Conservation (phyloP, 257 asterid species). For the Solanum chilense region DNA sequence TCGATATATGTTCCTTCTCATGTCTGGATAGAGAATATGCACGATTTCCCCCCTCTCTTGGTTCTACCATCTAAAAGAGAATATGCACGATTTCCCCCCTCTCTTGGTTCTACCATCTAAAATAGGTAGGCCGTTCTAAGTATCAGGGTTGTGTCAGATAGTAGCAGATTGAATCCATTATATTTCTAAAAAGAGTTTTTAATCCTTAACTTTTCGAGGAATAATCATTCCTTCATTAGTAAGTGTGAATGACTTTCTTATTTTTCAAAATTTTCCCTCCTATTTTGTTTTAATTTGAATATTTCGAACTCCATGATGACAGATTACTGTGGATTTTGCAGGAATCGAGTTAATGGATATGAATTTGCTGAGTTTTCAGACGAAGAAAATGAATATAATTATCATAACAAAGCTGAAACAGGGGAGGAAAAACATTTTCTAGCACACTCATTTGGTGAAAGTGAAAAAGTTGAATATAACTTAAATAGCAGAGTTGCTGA, state of each 20-base stretch:
- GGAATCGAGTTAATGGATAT: slow-evolving; percentile 40
- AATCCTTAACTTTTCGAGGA: neutral
- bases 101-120: too few species aligned
- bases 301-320: neutral
- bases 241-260: neutral
- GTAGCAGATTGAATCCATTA: too few species aligned
- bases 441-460: neutral
- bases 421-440: slow-evolving; percentile 7
- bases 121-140: neutral
- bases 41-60: too few species aligned
- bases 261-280: neutral
- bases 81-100: neutral
- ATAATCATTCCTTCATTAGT: neutral
- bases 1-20: neutral
- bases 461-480: neutral
- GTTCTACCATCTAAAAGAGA: too few species aligned
- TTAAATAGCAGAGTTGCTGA: neutral
- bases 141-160: too few species aligned
- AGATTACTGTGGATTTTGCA: slow-evolving; percentile 1
- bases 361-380: slow-evolving; percentile 41
- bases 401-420: neutral
- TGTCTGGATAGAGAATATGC: neutral
- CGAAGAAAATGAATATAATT: slow-evolving; percentile 26
- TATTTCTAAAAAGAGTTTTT: too few species aligned
- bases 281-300: neutral